Evolutionary conservation across 768 basidiomycete species (phyloP).

Genomic region (Clitopilus hobsonii): DNA sequence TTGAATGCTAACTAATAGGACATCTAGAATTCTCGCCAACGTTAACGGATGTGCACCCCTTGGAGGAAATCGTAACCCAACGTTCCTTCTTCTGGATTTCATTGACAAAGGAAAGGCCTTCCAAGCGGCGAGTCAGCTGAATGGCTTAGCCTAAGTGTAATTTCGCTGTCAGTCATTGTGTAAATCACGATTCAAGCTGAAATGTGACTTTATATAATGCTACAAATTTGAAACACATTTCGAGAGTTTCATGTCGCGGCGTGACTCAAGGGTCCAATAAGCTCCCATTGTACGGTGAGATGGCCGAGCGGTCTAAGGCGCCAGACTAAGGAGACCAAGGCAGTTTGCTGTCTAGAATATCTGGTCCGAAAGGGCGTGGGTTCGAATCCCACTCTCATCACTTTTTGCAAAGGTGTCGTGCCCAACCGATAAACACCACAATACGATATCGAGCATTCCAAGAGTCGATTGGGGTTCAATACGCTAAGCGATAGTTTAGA

Average conservation of each 20-base stretch:
- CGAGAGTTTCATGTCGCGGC: not conserved
- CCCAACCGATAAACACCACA: too few species aligned
- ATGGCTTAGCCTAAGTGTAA: conserved; percentile 34
- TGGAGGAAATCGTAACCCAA: conserved; percentile 39
- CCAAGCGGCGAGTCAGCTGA: conserved; percentile 37
- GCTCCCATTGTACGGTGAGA: conserved; percentile 32
- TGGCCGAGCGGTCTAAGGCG: conserved; percentile 78
- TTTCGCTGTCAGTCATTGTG: not conserved
- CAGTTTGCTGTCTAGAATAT: conserved; percentile 8
- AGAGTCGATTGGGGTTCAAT: too few species aligned
- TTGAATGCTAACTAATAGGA: not conserved
- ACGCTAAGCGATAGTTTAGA: not conserved
- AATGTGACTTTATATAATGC: too few species aligned
- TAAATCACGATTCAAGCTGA: too few species aligned
- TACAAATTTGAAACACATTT: not conserved
- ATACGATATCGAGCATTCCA: too few species aligned
- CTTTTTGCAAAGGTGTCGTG: not conserved
- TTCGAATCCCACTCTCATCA: conserved; percentile 37
- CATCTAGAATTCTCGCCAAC: conserved; percentile 34
- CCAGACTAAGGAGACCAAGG: conserved; percentile 53
- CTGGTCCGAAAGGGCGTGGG: conserved; percentile 31
- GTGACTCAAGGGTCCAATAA: too few species aligned
- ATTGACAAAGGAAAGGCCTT: conserved; percentile 43
- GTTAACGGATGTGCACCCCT: conserved; percentile 39
- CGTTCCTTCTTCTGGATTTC: conserved; percentile 51